Base-by-base conservation (phyloP, 169 alveolate genomes). In the Eimeria necatrix region DNA sequence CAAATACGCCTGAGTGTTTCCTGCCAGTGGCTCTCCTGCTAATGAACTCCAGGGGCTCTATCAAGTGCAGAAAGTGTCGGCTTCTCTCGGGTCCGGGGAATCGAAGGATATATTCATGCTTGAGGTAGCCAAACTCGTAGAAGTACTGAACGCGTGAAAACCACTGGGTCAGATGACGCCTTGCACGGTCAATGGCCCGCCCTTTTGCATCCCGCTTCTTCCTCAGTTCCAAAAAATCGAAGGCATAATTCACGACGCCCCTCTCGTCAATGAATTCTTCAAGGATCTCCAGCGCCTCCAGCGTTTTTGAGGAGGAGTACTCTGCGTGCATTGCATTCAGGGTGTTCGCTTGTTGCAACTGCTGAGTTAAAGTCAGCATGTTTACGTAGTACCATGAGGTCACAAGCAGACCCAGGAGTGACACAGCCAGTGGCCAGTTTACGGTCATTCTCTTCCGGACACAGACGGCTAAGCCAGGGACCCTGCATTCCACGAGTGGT, bases 121-220 rank as follows among this genome's bases (percentile, higher is more conserved):
- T 60, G 52, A 92, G 73, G 56, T 80, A 92, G 59, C 95, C 95
- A 60, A 80, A 80, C 22, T 78, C 88, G 64, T 81, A 80, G 64
- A 92, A 81, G 59, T 92, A 92, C 88, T 92, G 93, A 24, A 92
- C 78, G 7, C 95, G 70, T 20, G 93, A 80, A 64, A 76, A 92
- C 95, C 95, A 92, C 76, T 92, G 95, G 24, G 91, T 80, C 32
- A 92, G 87, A 41, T 80, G 95, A 9, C 95, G 91, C 59, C 91
- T 68, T 48, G 95, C 91, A 26, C 95, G 90, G 73, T 92, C 95
- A 7, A 92, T 22, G 20, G 46, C 53, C 78, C 93, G 53, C 20
- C 95, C 95, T 87, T 76, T 52, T 8, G 73, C 93, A 53, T 81
- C 71, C 60, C 93, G 52, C 46, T 92, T 61, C 91, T 52, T 68